Base-by-base conservation (phyloP, 768 basidiomycete species). In the Collybia sordida region DNA sequence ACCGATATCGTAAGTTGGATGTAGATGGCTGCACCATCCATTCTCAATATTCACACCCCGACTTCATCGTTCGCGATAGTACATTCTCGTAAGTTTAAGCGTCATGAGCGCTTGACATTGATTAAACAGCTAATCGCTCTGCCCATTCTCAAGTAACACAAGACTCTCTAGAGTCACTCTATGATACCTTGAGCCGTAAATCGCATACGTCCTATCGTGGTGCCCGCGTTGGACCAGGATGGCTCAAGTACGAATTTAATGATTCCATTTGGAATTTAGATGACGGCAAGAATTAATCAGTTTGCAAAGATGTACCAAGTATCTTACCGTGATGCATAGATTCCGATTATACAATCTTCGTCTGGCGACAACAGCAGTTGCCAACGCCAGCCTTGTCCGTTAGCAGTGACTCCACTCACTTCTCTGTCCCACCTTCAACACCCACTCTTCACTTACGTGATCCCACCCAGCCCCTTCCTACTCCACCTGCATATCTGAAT, bases 171-270 rank as follows among this genome's bases (percentile, higher is more conserved):
- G 67, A 75, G 19, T 74, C 75, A 22, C 74, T 93, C 6, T 86
- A 74, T 59, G 82, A 88, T 62, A 88, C 86, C 54, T 76, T 93
- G 45, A 88, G 77, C 58, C 72, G 81, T 52, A 93, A 92, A 66
- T 60, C 72, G 0, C 73, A 77, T 37, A 73, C 74, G 0, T 81
- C 81, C 18, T 85, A 84, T 60, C 69, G 74, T 47, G 80, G 80
- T 15, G 70, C 80, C 51, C 79, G 80, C 17, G 81, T 93, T 17
- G 84, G 82, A 24, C 74, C 87, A 14, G 88, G 89, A 28, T 93
- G 91, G 82, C 71, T 96, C 42, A 92, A 93, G 60, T 98, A 98
- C 63, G 81, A 88, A 53, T 94, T 82, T 73, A 83, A 84, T 55
- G 81, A 83, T 12, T 73, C 82, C 0, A 65, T 90, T 42, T 97